Base-by-base conservation (phyloP, 345 rosid genomes). In the Citrus australasica region DNA sequence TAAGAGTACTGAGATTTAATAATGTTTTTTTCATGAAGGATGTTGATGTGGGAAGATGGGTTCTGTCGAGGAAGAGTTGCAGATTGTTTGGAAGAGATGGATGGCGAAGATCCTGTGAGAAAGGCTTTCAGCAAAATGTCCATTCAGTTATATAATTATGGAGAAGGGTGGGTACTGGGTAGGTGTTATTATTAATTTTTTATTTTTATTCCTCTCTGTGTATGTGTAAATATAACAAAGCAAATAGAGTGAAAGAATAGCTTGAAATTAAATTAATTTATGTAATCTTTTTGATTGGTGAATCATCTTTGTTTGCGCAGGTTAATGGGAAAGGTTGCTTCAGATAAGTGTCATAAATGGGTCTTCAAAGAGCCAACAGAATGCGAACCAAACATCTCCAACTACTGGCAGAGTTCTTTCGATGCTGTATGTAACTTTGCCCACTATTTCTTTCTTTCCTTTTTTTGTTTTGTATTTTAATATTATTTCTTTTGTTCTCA, bases 161-260 rank as follows among this genome's bases (percentile, higher is more conserved):
- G 99, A 96, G 99, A 96, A 96, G 99, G 99, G 99, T 96, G 97
- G 99, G 99, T 96, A 86, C 88, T 95, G 84, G 98, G 99, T 92
- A 91, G 93, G 97, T 93, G 89, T 86, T 79, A 64, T 80, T 81
- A 4, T 71, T 46, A 46, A 13, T 46, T 46, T 74, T 83, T 84
- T 68, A 71, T 69, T 64, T 80, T 40, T 19, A 38, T 2, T 63
- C 70, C 69, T 68, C n/a, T 71, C 21, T 5, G 3, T 22, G 8
- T 17, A 0, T 3, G 25, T 38, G 40, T 61, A 32, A n/a, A 56
- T 33, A 21, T 33, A 59, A 11, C 6, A 25, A 27, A 40, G 37
- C 28, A 60, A 59, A 62, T 60, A 14, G 53, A 46, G 11, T 10
- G 72, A 60, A 61, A 74, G 55, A 22, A 7, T 37, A 37, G 40